These are phyloP conservation scores for Periglandula ipomoeae DNA, from an alignment of 2,329 filamentous ascomycete species.

Conservation along the genomic window DNA sequence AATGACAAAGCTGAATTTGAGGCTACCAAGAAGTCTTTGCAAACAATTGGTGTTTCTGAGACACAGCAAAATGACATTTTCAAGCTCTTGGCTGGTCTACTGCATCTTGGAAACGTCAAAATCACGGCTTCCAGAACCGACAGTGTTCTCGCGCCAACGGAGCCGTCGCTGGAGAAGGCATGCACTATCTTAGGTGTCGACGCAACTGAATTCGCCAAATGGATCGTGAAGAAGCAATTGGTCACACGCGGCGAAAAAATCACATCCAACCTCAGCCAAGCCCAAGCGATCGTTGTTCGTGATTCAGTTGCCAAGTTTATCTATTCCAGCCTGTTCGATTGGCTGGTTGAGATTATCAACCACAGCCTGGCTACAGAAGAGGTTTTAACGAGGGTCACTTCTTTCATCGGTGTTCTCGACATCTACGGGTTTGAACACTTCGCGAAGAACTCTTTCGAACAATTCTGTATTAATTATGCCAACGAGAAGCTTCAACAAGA, in stretches of 20 bases:
- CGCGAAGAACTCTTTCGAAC: constrained; percentile 98
- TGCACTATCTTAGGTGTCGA: constrained; percentile 83
- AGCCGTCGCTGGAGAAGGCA: constrained; percentile 74
- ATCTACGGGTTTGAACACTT: constrained; percentile 99
- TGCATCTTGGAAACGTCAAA: constrained; percentile 95
- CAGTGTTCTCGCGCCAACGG: constrained; percentile 69
- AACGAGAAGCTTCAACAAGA: constrained; percentile 99
- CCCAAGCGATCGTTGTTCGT: constrained; percentile 87
- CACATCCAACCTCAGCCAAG: constrained; percentile 85
- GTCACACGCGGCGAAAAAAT: constrained; percentile 97
- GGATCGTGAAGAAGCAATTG: constrained; percentile 98
- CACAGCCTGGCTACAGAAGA: constrained; percentile 79
- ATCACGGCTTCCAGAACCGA: constrained; percentile 86
- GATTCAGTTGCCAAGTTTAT: constrained; percentile 98
- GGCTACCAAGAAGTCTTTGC: constrained; percentile 76
- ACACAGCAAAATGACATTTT: constrained; percentile 78
- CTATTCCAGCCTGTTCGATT: constrained; percentile 96
- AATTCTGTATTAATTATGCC: constrained; percentile 99
- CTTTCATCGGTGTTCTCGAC: constrained; percentile 97
- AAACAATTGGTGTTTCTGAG: constrained; percentile 74
- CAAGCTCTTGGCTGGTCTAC: constrained; percentile 76
- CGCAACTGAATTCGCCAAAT: constrained; percentile 79
- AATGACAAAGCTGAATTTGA: constrained; percentile 93
- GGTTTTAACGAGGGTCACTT: constrained; percentile 69
- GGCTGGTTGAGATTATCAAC: constrained; percentile 98